These are phyloP conservation scores for Scleromitrula shiraiana DNA, from an alignment of 2,329 filamentous ascomycete genomes.

Conservation along the genomic window DNA sequence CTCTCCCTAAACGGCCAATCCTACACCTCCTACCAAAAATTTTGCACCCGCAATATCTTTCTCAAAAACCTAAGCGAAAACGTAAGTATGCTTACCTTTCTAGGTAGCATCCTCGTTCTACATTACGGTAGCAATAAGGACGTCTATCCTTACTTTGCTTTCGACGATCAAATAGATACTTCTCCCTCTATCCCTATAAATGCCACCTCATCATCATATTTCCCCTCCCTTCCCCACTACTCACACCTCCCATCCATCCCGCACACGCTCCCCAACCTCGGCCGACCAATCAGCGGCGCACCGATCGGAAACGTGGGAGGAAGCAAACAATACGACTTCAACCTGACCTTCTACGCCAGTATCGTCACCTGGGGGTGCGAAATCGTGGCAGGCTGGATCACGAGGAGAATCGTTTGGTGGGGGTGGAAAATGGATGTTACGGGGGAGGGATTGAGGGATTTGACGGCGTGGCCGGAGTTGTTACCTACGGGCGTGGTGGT, in stretches of 20 bases:
- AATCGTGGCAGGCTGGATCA: conserved; percentile 51
- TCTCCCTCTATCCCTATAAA: conserved; percentile 2
- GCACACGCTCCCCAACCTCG: background rate
- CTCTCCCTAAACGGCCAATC: conserved; percentile 50
- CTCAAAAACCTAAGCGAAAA: conserved; percentile 61
- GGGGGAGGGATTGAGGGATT: conserved; percentile 55
- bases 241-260: background rate
- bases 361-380: conserved; percentile 61
- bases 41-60: conserved; percentile 58
- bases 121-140: conserved; percentile 61
- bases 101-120: conserved; percentile 56
- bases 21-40: conserved; percentile 57
- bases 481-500: conserved; percentile 58
- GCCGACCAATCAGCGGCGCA: conserved; percentile 24
- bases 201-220: conserved; percentile 3
- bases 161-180: conserved; percentile 36
- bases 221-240: background rate
- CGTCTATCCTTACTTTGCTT: conserved; percentile 63
- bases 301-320: too few species aligned
- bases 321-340: conserved; percentile 55
- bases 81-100: conserved; percentile 59
- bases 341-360: conserved; percentile 55
- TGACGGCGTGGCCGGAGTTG: conserved; percentile 59
- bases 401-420: conserved; percentile 48
- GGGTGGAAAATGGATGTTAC: conserved; percentile 56